Evolutionary conservation across 345 rosid genomes (phyloP), one percentile per base, ranked within the genome.

Genomic region (Euphorbia pulcherrima): DNA sequence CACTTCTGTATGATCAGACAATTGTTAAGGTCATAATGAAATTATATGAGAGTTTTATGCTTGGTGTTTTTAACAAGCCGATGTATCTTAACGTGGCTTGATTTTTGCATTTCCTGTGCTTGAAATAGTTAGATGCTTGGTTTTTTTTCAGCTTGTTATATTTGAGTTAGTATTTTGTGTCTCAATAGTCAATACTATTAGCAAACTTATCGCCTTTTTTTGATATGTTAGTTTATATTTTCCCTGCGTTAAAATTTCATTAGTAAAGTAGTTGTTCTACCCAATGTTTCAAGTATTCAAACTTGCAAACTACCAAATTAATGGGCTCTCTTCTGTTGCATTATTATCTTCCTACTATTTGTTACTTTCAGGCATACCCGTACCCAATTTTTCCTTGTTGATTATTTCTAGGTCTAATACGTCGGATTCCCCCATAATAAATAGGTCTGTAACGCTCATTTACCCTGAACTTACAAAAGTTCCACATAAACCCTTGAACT

Each of bases 1-100:
- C 99, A 0, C 96, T 92, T 77, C 96, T 92, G 39, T 95, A 95
- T 77, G 97, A 92, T 77, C 98, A 92, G 75, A 90, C 99, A 56
- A 75, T 87, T 74, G 93, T 95, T 53, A 95, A 95, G 98, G 99
- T 95, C 81, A 73, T 24, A n/a, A 33, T 56, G 21, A 24, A 44
- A 64, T 39, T 2, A 47, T 24, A 48, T 10, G 64, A 28, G 6
- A 16, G 40, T 59, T 57, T 28, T 24, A 6, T 35, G n/a, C n/a
- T n/a, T n/a, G n/a, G n/a, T n/a, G n/a, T n/a, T n/a, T n/a, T n/a
- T n/a, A n/a, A n/a, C n/a, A n/a, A n/a, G n/a, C n/a, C n/a, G n/a
- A 29, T 68, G 29, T 2, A 27, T 41, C 7, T 41, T 54, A 41
- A 30, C 37, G 8, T 30, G 35, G 23, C 3, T 37, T 20, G 4